A percentile compares a stretch with the other conserved stretches of the same genome.
phyloP scores from a whole-genome alignment of 2,329 filamentous ascomycete genomes.

The Zelopaecilomyces penicillatus region DNA sequence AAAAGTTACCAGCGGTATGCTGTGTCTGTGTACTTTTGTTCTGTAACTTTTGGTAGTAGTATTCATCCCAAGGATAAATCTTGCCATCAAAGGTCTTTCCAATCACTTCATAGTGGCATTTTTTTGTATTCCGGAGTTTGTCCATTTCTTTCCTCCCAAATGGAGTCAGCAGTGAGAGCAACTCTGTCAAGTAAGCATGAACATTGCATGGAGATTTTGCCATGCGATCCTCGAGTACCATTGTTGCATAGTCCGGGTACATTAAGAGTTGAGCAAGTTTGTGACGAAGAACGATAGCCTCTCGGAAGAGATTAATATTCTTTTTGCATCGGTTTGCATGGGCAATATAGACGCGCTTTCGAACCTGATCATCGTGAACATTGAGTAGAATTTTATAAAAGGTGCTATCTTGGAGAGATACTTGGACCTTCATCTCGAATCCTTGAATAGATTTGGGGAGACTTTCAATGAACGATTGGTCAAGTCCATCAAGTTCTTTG shows the following conservation, averaged over 20 bases:
- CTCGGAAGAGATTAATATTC: background rate
- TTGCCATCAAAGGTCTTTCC: background rate
- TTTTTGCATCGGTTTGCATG: background rate
- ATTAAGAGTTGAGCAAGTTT: background rate
- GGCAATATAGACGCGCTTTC: background rate
- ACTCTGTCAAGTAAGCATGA: background rate
- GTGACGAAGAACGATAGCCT: background rate
- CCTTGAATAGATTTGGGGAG: background rate
- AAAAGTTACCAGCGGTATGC: background rate
- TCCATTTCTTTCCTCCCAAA: background rate
- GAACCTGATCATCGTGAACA: background rate
- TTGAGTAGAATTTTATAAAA: background rate
- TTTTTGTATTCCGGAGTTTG: background rate
- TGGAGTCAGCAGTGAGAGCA: background rate
- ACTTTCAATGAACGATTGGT: background rate
- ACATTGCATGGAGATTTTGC: background rate
- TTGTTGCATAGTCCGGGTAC: background rate
- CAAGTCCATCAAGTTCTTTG: background rate
- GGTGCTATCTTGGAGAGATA: background rate
- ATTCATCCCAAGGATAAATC: background rate
- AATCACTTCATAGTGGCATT: background rate
- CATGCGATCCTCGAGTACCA: constrained; percentile 1
- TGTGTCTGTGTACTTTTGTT: background rate
- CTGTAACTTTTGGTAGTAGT: background rate
- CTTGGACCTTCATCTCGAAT: background rate